These are phyloP conservation scores for Candida xyloterini DNA, from an alignment of 805 yeast genomes.

Conservation along the genomic window DNA sequence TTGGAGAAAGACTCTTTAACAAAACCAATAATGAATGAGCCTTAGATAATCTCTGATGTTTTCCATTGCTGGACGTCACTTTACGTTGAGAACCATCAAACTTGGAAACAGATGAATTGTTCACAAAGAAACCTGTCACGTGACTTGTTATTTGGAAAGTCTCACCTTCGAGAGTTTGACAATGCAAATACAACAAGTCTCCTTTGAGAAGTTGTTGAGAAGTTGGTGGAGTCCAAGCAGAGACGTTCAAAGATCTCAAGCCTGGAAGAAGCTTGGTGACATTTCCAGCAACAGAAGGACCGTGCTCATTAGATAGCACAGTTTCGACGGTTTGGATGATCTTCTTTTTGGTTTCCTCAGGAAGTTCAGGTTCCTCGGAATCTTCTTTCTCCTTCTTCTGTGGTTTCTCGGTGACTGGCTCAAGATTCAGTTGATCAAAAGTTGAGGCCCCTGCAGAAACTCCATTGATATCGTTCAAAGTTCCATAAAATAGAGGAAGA, in stretches of 20 bases:
- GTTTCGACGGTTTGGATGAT: slow-evolving; percentile 21
- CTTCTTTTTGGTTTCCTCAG: slow-evolving; percentile 34
- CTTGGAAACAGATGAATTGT: slow-evolving; percentile 59
- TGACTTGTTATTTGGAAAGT: slow-evolving; percentile 75
- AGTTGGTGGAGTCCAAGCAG: slow-evolving; percentile 88
- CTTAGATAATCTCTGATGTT: slow-evolving; percentile 32
- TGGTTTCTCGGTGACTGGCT: slow-evolving; percentile 16
- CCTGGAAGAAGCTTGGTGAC: slow-evolving; percentile 43
- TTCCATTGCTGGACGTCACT: slow-evolving; percentile 23
- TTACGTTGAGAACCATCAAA: slow-evolving; percentile 64
- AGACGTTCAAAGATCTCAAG: slow-evolving; percentile 53
- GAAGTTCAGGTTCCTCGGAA: slow-evolving; percentile 20
- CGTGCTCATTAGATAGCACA: slow-evolving; percentile 10
- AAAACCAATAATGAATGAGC: slow-evolving; percentile 58
- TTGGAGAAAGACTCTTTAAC: slow-evolving; percentile 62
- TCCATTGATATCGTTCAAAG: slow-evolving; percentile 37
- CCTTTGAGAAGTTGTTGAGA: slow-evolving; percentile 61
- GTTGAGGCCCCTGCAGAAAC: slow-evolving; percentile 50
- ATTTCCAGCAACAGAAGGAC: slow-evolving; percentile 29
- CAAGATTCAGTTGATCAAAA: slow-evolving; percentile 37
- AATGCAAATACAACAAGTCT: slow-evolving; percentile 72
- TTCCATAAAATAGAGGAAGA: slow-evolving; percentile 42
- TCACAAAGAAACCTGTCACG: slow-evolving; percentile 75
- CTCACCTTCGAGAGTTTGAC: slow-evolving; percentile 80
- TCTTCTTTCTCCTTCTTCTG: slow-evolving; percentile 23